Evolutionary conservation across 805 yeast species (phyloP), one percentile per base, ranked within the genome.

Genomic region (Kazachstania kunashirensis): DNA sequence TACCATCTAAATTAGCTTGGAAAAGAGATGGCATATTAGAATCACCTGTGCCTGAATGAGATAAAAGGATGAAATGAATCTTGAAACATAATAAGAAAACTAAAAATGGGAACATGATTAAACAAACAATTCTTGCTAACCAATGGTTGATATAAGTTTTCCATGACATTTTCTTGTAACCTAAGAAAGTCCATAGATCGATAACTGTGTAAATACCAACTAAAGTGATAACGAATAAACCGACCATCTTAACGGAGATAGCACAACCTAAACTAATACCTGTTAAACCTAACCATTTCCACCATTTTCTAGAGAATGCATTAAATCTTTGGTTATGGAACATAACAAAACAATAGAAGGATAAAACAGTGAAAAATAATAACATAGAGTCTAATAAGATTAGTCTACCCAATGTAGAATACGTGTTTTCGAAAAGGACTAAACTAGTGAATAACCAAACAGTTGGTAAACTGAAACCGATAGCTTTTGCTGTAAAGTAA

Each of bases 231-330:
- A 84, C 84, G 53, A 92, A 84, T 38, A 89, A 68, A 50, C 99
- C 99, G 39, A 92, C 97, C 95, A 88, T 85, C 63, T 92, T 92
- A 38, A 86, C 94, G 16, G 95, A 81, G 53, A 89, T 79, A 16
- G 88, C 83, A 59, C 92, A 83, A 29, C 98, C 97, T 51, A 92
- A 76, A 33, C 76, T 67, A 35, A 86, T 63, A 47, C 99, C 99
- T 8, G 95, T 82, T 41, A 82, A 63, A 20, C 80, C 53, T 34
- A 92, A 64, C 95, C 96, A 88, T 57, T 77, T 76, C 94, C 94
- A 92, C 98, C 99, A 92, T 59, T 79, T 77, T 55, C 79, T 66
- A 18, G 80, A 50, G 56, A 89, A 92, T 24, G 70, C 66, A 6
- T 49, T 41, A 3, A 53, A 38, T 47, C 75, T 66, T 43, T 73